Evolutionary conservation across 495 filamentous ascomycete genomes (phyloP), one percentile per base, ranked within the genome.

Genomic region (Aspergillus sclerotiicarbonarius): DNA sequence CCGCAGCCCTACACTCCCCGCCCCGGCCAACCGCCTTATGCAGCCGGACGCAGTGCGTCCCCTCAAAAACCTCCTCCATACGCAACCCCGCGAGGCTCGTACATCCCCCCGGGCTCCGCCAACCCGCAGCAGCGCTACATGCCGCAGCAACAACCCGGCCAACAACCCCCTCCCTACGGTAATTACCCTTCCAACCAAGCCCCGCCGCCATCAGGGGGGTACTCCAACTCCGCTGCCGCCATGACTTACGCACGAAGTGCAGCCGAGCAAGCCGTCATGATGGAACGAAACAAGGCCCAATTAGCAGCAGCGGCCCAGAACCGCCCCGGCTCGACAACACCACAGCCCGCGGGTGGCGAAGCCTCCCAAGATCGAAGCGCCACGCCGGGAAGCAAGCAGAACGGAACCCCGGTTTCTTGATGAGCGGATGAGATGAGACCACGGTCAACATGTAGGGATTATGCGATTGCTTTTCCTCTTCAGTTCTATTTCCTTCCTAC

Each of bases 211-310:
- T 69, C 76, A 15, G 62, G 59, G 30, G 59, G 67, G 33, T 77
- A 79, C 59, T 63, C 73, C 19, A 74, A 72, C 48, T 75, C 71
- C 21, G 69, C 76, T 44, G 71, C 74, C 29, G 70, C 76, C 43
- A 67, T 67, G n/a, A 68, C 68, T 6, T 74, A 76, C 54, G 69
- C 73, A 51, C 69, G 75, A 43, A 80, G 68, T 66, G 74, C 74
- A 4, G 72, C 74, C 20, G 79, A 81, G 56, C 79, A 79, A 63
- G 73, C 75, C n/a, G 65, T 69, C 3, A 44, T 77, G 50, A 76
- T 78, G 70, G 73, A 79, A 33, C 65, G 71, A 41, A 72, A 77
- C 39, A 80, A 73, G 64, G 69, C 73, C 29, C 76, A 81, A 56
- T 48, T 77, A 44, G 75, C 71, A 6, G 71, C 71, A 30, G 31